Base-by-base conservation (phyloP, 257 asterid species). In the Nicotiana tabacum region DNA sequence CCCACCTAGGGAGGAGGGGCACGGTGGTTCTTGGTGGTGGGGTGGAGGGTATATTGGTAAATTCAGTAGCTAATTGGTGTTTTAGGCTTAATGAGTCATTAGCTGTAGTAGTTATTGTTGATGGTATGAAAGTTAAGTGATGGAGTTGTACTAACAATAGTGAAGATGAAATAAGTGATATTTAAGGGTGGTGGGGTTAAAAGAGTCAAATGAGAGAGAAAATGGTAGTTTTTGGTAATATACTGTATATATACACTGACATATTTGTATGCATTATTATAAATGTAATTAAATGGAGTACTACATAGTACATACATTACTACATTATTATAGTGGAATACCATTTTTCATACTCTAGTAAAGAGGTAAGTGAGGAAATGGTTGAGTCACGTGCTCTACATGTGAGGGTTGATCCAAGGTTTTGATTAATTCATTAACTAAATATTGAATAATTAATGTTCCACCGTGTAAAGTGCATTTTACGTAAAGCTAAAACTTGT, bases 11-110 rank as follows among this genome's bases (percentile, higher is more conserved):
- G 35, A 39, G 21, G 66, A 43, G 43, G 56, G 80, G n/a, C 37
- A 85, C 88, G 84, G 91, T 87, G 92, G 87, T 84, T 88, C 83
- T 86, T 88, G 88, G 81, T 32, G 51, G 35, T 64, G 64, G 51
- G 33, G 39, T 21, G 72, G 61, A 58, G 88, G 89, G 89, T 83
- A 48, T 9, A 30, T 82, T 17, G 11, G 88, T 84, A 81, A 87
- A 80, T 76, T 33, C 11, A 70, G 30, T 70, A 13, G 35, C 15
- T 9, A 74, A 51, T 2, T 74, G 43, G 39, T 46, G 37, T 30
- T 74, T 24, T 24, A 46, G 61, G 13, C 21, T 24, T 13, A 72
- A 39, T 43, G 17, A 69, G 35, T 39, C 3, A 6, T 16, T 66
- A 66, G 48, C 15, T 66, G 72, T 43, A 43, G 16, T 66, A 5